Percentiles rank a stretch among this genome's conserved stretches.
phyloP scores from a whole-genome alignment of 345 rosid species.

The Isatis tinctoria region DNA sequence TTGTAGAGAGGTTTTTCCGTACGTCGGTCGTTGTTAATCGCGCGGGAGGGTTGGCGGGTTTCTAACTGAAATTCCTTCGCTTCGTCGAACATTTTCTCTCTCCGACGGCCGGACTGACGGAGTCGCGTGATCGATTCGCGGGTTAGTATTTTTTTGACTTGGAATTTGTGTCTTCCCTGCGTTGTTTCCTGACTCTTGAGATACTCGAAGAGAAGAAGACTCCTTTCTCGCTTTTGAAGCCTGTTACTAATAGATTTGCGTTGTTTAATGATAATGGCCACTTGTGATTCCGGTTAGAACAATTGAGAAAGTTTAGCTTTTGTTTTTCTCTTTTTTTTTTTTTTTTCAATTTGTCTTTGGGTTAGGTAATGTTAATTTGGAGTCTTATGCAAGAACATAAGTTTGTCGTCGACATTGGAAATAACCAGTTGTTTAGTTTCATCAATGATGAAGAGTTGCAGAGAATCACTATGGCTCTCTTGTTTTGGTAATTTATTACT shows the following conservation, averaged over 20 bases:
- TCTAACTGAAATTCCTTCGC: neutral
- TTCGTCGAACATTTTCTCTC: neutral
- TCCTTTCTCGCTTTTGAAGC: neutral
- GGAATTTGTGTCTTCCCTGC: neutral
- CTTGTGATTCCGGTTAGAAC: neutral
- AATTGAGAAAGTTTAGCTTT: neutral
- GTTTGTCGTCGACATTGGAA: neutral
- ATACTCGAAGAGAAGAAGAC: neutral
- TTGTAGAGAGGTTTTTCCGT: neutral
- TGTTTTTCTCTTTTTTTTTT: neutral
- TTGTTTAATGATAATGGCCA: neutral
- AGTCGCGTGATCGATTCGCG: neutral
- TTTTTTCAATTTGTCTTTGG: neutral
- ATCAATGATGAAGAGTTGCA: neutral
- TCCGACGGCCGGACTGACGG: neutral
- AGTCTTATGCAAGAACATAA: neutral
- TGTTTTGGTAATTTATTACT: neutral
- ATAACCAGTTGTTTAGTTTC: neutral
- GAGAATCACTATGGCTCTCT: neutral
- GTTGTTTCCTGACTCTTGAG: neutral
- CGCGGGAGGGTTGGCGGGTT: constrained; percentile 12
- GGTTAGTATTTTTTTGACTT: constrained; percentile 8
- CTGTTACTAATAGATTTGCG: neutral
- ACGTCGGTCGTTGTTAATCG: constrained; percentile 6
- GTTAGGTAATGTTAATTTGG: constrained; percentile 8